Base-by-base conservation (phyloP, 129 eudicot genomes). In the Helichrysum umbraculigerum region DNA sequence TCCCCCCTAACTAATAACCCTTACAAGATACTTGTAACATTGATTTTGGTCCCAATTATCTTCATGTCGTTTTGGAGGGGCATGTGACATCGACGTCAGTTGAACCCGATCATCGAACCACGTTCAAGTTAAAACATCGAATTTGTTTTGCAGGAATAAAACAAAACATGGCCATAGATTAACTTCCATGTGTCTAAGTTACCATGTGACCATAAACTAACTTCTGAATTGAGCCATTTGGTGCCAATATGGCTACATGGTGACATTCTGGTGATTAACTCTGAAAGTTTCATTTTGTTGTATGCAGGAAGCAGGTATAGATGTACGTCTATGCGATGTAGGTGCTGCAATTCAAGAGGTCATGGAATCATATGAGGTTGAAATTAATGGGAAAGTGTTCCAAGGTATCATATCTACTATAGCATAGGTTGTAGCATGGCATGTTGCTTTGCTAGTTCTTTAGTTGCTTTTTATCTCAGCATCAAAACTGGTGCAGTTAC, bases 261-360 rank as follows among this genome's bases (percentile, higher is more conserved):
- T 65, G 66, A 32, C 66, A 62, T 34, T 37, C 16, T 28, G 33
- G 61, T 34, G 76, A 35, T 78, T 44, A 57, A 21, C 19, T 39
- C 25, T 58, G 32, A 58, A 54, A 59, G 10, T 39, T 60, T 22
- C 17, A 32, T 35, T 77, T 16, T 70, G 44, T 79, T 70, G 15
- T 69, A 70, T 82, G 52, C 56, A 95, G 99, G 99, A 95, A 86
- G 87, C 97, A 20, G 99, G 99, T 61, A 91, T 95, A 59, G 99
- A 95, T 85, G 99, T 91, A 52, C 97, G 99, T 28, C 87, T 95
- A 64, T 83, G 97, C 51, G 97, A 95, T 87, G 81, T 95, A 77
- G 99, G 99, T 81, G 97, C 99, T 81, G 99, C 99, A 61, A 91
- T 95, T 30, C 99, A 95, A 91, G 99, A 95, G 82, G 99, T 95